These are phyloP conservation scores for Apiosordaria backusii DNA, from an alignment of 495 filamentous ascomycete species.

Conservation along the genomic window DNA sequence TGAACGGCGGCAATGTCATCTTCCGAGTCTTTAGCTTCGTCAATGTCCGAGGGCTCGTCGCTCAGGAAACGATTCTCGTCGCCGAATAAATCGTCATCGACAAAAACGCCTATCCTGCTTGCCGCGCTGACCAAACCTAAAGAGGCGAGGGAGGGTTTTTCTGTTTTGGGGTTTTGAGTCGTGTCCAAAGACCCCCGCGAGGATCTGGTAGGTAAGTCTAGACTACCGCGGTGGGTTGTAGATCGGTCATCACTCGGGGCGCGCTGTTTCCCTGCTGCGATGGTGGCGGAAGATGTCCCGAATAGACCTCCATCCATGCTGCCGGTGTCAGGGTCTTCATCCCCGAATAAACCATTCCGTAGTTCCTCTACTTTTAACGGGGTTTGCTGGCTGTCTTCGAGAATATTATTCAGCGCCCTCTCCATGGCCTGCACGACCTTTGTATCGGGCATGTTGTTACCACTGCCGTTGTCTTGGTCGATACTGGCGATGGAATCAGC, in stretches of 20 bases:
- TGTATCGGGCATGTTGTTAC: constrained; percentile 43
- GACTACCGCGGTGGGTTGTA: neutral
- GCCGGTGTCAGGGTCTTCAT: constrained; percentile 46
- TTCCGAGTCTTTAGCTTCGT: constrained; percentile 55
- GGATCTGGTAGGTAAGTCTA: constrained; percentile 19
- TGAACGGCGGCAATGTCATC: constrained; percentile 80
- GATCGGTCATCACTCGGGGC: neutral
- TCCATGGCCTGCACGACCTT: constrained; percentile 89
- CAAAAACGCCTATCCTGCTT: constrained; percentile 80
- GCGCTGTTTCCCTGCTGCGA: neutral
- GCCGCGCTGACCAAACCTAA: constrained; percentile 81
- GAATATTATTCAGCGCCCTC: constrained; percentile 88
- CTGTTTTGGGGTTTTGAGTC: constrained; percentile 46
- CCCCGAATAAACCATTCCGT: constrained; percentile 53
- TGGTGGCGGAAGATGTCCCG: neutral
- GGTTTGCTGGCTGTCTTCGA: constrained; percentile 58
- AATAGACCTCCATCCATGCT: constrained; percentile 4
- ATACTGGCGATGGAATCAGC: constrained; percentile 52
- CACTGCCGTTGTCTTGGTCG: constrained; percentile 42
- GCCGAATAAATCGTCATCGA: constrained; percentile 86
- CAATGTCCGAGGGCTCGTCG: constrained; percentile 76
- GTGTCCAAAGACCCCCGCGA: constrained; percentile 56
- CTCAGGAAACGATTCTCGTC: constrained; percentile 85
- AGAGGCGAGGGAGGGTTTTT: constrained; percentile 83
- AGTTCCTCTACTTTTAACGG: constrained; percentile 60